Evolutionary conservation across 257 asterid species (phyloP), one percentile per base, ranked within the genome.

Genomic region (Ilex aquifolium): DNA sequence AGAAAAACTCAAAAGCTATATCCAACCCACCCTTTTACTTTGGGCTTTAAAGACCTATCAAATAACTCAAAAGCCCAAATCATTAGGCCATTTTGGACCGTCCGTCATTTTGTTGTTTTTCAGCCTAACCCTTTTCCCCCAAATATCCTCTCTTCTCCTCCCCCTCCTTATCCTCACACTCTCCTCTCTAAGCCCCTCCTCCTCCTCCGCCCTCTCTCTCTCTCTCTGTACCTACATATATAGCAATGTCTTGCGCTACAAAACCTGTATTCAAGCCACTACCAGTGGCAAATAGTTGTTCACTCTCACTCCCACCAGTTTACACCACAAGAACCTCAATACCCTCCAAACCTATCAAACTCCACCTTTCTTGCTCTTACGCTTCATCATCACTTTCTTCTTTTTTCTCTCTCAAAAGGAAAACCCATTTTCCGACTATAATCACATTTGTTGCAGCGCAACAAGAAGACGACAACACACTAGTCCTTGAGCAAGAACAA

Each of bases 281-380:
- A 52, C 66, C 93, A 59, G 72, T 83, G 90, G 77, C 90, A 31
- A 85, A 76, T 39, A 74, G 74, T 61, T 84, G 87, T 80, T 65
- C 75, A 56, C 68, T 82, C 56, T 79, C 95, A 39, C 63, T 73
- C 10, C 79, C 92, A 10, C 72, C 90, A 13, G 79, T 79, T 50
- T 74, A 75, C 79, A 83, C 55, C 13, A 80, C 10, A 80, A 78
- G 61, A 76, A 78, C 69, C 48, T 57, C 85, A n/a, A 51, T 82
- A 64, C 76, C 79, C 2, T 59, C 68, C 21, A 82, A 74, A 42
- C 86, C 97, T 74, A 31, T 73, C 42, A 36, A 79, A 65, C 54
- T 74, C 31, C 76, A 74, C 10, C 72, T 80, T 32, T 75, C 82
- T 30, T 80, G 80, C 81, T 71, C 82, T 8, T 70, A 63, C 70